Percentiles rank a stretch among this genome's conserved stretches.
Evolutionary conservation across 2,329 filamentous ascomycete species (phyloP).

Genomic region (Aschersonia sp.): DNA sequence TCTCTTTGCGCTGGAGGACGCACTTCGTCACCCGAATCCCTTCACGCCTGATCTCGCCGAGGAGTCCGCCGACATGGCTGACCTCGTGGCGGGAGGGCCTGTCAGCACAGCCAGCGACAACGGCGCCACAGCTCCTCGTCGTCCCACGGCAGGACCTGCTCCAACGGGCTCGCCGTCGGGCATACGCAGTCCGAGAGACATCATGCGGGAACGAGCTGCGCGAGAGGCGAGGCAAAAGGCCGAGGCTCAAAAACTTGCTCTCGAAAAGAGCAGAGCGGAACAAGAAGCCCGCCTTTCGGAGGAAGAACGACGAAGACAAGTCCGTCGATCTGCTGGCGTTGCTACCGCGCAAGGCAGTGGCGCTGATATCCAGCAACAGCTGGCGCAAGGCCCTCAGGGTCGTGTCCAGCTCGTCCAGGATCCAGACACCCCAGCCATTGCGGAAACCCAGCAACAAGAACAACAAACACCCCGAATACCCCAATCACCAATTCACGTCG

Average conservation of each 20-base stretch:
- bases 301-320: conserved; percentile 40
- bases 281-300: conserved; percentile 39
- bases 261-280: conserved; percentile 43
- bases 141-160: conserved; percentile 32
- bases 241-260: conserved; percentile 42
- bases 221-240: conserved; percentile 59
- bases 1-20: conserved; percentile 83
- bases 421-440: conserved; percentile 8
- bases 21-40: conserved; percentile 63
- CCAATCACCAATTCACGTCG: conserved; percentile 1
- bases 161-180: conserved; percentile 45
- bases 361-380: conserved; percentile 14
- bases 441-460: conserved; percentile 6
- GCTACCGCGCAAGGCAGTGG: conserved; percentile 20
- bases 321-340: conserved; percentile 44
- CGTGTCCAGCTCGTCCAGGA: conserved; percentile 13
- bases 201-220: conserved; percentile 76
- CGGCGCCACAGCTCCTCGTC: conserved; percentile 26
- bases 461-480: conserved; percentile 1
- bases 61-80: conserved; percentile 86
- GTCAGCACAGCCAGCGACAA: conserved; percentile 39
- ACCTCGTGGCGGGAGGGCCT: conserved; percentile 45
- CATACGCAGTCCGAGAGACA: conserved; percentile 74
- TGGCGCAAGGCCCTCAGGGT: conserved; percentile 3
- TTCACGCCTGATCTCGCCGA: conserved; percentile 79